A percentile compares a stretch with the other conserved stretches of the same genome.
These are phyloP conservation scores for Trypanosoma avium DNA, from an alignment of 208 protist genomes.

Conservation along the genomic window DNA sequence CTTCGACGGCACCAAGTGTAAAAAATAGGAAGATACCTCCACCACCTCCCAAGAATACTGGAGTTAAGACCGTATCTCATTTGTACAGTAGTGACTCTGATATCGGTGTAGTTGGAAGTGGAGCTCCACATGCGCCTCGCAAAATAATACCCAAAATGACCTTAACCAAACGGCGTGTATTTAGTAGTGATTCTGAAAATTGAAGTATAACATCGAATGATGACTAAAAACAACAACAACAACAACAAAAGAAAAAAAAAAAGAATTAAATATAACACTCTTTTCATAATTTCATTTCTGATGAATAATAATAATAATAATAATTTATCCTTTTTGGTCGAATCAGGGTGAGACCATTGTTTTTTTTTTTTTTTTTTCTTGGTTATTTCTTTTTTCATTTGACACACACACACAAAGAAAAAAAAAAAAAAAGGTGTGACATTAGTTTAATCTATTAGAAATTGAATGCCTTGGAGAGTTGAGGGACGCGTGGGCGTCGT, in stretches of 20 bases:
- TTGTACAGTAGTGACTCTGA: slow-evolving; percentile 13
- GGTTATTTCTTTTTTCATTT: not conserved
- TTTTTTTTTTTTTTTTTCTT: not conserved
- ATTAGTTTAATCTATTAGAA: too few relatives aligned
- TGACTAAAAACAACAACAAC: not conserved
- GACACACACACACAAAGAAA: not conserved
- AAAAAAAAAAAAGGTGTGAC: not conserved
- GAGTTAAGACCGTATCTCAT: slow-evolving; percentile 1
- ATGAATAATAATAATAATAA: too few relatives aligned
- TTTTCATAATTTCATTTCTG: too few relatives aligned
- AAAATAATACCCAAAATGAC: slow-evolving; percentile 9
- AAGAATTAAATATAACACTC: too few relatives aligned
- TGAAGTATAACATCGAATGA: not conserved
- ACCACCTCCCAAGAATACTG: slow-evolving; percentile 10
- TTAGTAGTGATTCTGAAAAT: slow-evolving; percentile 26
- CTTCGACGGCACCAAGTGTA: not conserved
- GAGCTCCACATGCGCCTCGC: slow-evolving; percentile 4
- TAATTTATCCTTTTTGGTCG: too few relatives aligned
- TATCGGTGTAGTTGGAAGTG: not conserved
- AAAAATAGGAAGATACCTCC: not conserved
- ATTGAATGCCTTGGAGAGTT: slow-evolving; percentile 63
- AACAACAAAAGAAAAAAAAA: not conserved
- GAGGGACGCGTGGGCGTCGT: slow-evolving; percentile 66
- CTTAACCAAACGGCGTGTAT: slow-evolving; percentile 8
- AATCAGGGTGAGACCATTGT: not conserved